phyloP scores from a whole-genome alignment of 2,329 filamentous ascomycete species.

The Orbilia quercus region DNA sequence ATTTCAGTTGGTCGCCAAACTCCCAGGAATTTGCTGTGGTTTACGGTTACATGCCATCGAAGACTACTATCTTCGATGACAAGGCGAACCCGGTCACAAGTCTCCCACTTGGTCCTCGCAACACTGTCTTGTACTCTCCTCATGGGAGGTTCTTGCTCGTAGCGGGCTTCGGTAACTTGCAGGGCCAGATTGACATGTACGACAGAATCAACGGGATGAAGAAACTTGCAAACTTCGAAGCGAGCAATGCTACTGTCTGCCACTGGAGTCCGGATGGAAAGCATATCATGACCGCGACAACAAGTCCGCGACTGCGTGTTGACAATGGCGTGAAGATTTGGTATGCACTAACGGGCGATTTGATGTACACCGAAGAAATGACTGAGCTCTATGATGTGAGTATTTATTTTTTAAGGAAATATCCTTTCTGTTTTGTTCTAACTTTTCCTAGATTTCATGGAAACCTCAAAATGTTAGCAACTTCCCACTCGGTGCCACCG shows the following conservation, averaged over 20 bases:
- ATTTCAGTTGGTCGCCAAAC: conserved; percentile 98
- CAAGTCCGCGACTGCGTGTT: conserved; percentile 90
- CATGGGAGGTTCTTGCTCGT: conserved; percentile 92
- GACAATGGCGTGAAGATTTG: conserved; percentile 97
- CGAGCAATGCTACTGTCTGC: conserved; percentile 93
- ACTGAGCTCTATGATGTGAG: conserved; percentile 84
- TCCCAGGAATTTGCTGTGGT: conserved; percentile 97
- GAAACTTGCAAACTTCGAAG: conserved; percentile 93
- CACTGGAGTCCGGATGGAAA: conserved; percentile 97
- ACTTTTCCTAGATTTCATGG: conserved; percentile 71
- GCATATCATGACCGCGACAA: conserved; percentile 97
- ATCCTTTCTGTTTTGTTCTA: conserved; percentile 8
- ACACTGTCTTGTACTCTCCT: conserved; percentile 94
- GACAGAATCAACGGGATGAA: conserved; percentile 92
- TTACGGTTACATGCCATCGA: conserved; percentile 99
- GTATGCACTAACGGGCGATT: conserved; percentile 80
- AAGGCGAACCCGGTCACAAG: conserved; percentile 83
- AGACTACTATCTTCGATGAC: conserved; percentile 97
- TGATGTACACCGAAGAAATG: conserved; percentile 98
- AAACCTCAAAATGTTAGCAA: conserved; percentile 76
- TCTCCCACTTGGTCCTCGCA: conserved; percentile 87
- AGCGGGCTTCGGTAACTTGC: conserved; percentile 95
- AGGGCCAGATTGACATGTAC: conserved; percentile 97
- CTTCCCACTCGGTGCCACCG: conserved; percentile 75
- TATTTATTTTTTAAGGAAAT: conserved; percentile 57